Evolutionary conservation across 1,284 basidiomycete species (phyloP).

Genomic region (Cutaneotrichosporon sp.): DNA sequence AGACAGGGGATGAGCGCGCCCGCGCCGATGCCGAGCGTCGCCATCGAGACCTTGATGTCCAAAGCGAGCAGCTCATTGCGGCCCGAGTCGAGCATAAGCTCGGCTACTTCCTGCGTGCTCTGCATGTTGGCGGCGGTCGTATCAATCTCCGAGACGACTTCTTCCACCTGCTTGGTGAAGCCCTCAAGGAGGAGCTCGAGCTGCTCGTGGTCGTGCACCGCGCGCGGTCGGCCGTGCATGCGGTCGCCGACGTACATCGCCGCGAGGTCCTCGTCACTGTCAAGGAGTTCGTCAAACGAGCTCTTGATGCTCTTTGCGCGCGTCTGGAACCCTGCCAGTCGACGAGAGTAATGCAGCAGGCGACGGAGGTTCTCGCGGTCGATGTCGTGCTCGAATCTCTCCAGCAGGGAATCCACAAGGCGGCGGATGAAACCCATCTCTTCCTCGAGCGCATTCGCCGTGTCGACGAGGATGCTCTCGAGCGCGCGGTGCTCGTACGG

Average conservation of each 20-base stretch:
- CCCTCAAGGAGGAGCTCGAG: constrained; percentile 89
- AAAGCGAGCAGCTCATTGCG: constrained; percentile 88
- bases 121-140: constrained; percentile 89
- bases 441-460: constrained; percentile 83
- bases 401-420: constrained; percentile 80
- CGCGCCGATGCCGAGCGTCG: constrained; percentile 86
- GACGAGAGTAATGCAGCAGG: constrained; percentile 81
- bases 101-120: constrained; percentile 95
- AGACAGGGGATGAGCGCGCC: constrained; percentile 88
- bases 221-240: constrained; percentile 61
- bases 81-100: constrained; percentile 94
- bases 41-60: constrained; percentile 91
- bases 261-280: constrained; percentile 88
- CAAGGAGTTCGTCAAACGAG: constrained; percentile 82
- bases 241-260: constrained; percentile 89
- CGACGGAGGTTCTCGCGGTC: constrained; percentile 88
- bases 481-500: constrained; percentile 91
- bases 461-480: constrained; percentile 84
- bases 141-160: constrained; percentile 89
- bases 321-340: constrained; percentile 81
- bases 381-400: constrained; percentile 88
- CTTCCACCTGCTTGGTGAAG: constrained; percentile 93
- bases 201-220: constrained; percentile 80
- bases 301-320: constrained; percentile 85
- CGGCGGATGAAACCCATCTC: constrained; percentile 86